A percentile compares a stretch with the other conserved stretches of the same genome.
phyloP scores from a whole-genome alignment of 2,329 filamentous ascomycete species.

The Trichoderma sp. region DNA sequence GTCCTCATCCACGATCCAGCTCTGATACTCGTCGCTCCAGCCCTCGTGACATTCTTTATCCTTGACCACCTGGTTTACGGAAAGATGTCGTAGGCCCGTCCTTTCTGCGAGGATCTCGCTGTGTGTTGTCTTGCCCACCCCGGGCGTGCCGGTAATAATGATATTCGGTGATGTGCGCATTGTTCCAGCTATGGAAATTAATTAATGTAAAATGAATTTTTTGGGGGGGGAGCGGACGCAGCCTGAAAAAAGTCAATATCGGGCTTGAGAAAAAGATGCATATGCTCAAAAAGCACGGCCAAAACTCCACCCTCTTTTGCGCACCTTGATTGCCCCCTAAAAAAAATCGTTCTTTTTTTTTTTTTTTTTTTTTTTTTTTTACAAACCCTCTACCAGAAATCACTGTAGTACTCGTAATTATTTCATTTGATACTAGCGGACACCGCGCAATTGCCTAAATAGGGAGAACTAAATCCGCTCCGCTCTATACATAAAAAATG shows the following conservation, averaged over 20 bases:
- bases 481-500: slow-evolving; percentile 18
- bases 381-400: not conserved
- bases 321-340: not conserved
- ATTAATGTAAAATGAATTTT: not conserved
- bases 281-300: not conserved
- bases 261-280: not conserved
- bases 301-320: slow-evolving; percentile 7
- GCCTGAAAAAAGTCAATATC: not conserved
- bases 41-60: slow-evolving; percentile 83
- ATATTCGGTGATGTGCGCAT: slow-evolving; percentile 72
- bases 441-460: slow-evolving; percentile 16
- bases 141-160: slow-evolving; percentile 91
- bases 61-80: slow-evolving; percentile 89
- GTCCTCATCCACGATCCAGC: slow-evolving; percentile 95
- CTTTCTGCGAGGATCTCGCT: slow-evolving; percentile 75
- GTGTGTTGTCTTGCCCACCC: slow-evolving; percentile 93
- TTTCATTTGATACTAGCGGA: slow-evolving; percentile 15
- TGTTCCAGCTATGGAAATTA: slow-evolving; percentile 20
- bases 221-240: not conserved
- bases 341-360: not conserved
- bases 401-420: slow-evolving; percentile 1
- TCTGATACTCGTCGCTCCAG: slow-evolving; percentile 79
- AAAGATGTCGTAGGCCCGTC: slow-evolving; percentile 76
- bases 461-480: slow-evolving; percentile 25
- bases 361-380: not conserved